Evolutionary conservation across 2,329 filamentous ascomycete genomes (phyloP).

Genomic region (Magnaporthiopsis rhizophila): DNA sequence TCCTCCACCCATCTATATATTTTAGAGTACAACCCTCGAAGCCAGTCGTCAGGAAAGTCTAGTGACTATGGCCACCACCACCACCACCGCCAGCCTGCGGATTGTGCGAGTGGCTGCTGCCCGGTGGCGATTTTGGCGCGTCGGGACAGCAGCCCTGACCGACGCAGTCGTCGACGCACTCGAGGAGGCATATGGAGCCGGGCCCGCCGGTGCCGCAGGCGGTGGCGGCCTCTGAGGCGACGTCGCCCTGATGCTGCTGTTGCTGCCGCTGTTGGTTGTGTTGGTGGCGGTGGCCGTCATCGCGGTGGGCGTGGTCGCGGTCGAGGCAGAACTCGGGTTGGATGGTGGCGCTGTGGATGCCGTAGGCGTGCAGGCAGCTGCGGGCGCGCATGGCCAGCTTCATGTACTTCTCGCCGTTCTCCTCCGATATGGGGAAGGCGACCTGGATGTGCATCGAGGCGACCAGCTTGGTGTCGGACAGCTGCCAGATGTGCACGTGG

Average conservation of each 20-base stretch:
- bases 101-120: conserved; percentile 23
- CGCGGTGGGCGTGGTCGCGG: conserved; percentile 29
- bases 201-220: conserved; percentile 15
- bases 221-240: background rate
- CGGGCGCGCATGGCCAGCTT: conserved; percentile 73
- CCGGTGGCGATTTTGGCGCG: conserved; percentile 22
- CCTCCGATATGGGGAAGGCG: conserved; percentile 77
- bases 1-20: background rate
- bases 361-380: conserved; percentile 86
- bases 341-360: conserved; percentile 95
- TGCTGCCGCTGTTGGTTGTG: too few relatives aligned
- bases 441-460: conserved; percentile 92
- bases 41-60: background rate
- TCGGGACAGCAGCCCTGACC: conserved; percentile 36
- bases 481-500: conserved; percentile 95
- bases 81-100: conserved; percentile 23
- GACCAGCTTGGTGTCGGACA: conserved; percentile 89
- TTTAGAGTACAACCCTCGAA: background rate
- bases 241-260: conserved; percentile 17
- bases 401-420: conserved; percentile 81
- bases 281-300: conserved; percentile 18
- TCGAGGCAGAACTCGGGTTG: conserved; percentile 79
- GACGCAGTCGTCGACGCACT: conserved; percentile 41
- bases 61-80: conserved; percentile 10
- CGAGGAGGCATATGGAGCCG: conserved; percentile 36